phyloP scores from a whole-genome alignment of 2,329 filamentous ascomycete genomes.

The Grosmannia huntii region DNA sequence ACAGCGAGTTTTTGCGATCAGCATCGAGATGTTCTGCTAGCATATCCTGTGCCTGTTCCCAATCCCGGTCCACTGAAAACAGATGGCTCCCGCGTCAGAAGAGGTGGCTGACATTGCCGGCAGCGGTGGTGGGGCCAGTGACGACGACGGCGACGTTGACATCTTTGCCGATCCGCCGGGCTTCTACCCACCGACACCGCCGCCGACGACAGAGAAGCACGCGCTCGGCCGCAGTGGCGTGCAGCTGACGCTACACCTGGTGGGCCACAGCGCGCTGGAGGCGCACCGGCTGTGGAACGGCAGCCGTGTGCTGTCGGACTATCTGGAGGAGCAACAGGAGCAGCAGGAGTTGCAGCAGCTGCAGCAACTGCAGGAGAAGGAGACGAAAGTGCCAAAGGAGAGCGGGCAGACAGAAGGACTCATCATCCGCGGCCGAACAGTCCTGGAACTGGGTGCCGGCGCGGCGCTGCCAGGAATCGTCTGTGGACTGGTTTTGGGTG shows the following conservation, averaged over 20 bases:
- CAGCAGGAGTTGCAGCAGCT: background rate
- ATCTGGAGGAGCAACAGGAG: slow-evolving; percentile 48
- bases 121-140: background rate
- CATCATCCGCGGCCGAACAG: slow-evolving; percentile 51
- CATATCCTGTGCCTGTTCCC: too few relatives aligned
- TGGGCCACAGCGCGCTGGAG: slow-evolving; percentile 79
- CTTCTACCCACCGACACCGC: slow-evolving; percentile 66
- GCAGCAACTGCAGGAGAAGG: slow-evolving; percentile 17
- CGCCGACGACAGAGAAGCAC: slow-evolving; percentile 62
- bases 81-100: background rate
- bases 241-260: slow-evolving; percentile 41
- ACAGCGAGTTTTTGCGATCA: too few relatives aligned
- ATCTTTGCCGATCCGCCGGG: slow-evolving; percentile 66
- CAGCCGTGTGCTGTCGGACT: slow-evolving; percentile 61
- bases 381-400: background rate
- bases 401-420: background rate
- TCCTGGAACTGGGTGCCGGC: slow-evolving; percentile 82
- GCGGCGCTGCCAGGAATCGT: slow-evolving; percentile 75
- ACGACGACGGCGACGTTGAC: slow-evolving; percentile 15
- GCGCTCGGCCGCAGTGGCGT: slow-evolving; percentile 44
- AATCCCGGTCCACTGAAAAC: too few relatives aligned
- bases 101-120: background rate
- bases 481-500: slow-evolving; percentile 56
- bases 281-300: slow-evolving; percentile 90
- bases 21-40: too few relatives aligned